phyloP scores from a whole-genome alignment of 371 early-diverging fungal genomes.

The Batrachochytrium dendrobatidis region DNA sequence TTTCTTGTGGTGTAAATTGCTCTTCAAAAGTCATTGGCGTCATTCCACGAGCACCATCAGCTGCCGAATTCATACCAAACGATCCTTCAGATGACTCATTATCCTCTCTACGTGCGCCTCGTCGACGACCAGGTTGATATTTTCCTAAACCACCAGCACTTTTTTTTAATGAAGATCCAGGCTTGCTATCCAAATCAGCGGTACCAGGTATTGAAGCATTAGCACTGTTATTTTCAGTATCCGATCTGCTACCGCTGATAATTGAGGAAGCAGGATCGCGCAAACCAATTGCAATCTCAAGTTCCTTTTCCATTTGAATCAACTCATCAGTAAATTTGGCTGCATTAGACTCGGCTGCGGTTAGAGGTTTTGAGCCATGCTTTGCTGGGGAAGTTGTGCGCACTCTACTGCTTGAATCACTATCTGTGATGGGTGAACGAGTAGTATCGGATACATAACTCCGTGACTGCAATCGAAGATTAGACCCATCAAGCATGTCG shows the following conservation, averaged over 20 bases:
- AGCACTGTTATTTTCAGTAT: background rate
- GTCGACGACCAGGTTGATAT: slow-evolving; percentile 21
- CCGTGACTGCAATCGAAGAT: slow-evolving; percentile 19
- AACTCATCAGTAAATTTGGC: slow-evolving; percentile 26
- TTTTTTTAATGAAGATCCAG: background rate
- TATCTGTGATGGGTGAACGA: no score
- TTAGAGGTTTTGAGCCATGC: background rate
- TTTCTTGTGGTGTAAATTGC: background rate
- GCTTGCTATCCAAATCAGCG: background rate
- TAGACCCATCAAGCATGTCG: slow-evolving; percentile 35
- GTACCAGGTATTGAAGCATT: background rate
- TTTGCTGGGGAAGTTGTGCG: no score
- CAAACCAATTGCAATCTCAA: slow-evolving; percentile 21
- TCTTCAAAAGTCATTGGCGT: background rate
- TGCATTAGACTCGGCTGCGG: slow-evolving; percentile 7
- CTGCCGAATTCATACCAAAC: background rate
- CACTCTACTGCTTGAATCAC: no score
- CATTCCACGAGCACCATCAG: background rate
- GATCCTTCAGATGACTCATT: background rate
- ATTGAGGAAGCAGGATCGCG: slow-evolving; percentile 11
- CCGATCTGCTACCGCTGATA: background rate
- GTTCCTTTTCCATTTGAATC: slow-evolving; percentile 19
- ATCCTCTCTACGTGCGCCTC: slow-evolving; percentile 4
- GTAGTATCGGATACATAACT: slow-evolving; percentile 8
- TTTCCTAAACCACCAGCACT: slow-evolving; percentile 12